phyloP scores from a whole-genome alignment of 2,329 filamentous ascomycete species.

The Chaetomiaceae sp. region DNA sequence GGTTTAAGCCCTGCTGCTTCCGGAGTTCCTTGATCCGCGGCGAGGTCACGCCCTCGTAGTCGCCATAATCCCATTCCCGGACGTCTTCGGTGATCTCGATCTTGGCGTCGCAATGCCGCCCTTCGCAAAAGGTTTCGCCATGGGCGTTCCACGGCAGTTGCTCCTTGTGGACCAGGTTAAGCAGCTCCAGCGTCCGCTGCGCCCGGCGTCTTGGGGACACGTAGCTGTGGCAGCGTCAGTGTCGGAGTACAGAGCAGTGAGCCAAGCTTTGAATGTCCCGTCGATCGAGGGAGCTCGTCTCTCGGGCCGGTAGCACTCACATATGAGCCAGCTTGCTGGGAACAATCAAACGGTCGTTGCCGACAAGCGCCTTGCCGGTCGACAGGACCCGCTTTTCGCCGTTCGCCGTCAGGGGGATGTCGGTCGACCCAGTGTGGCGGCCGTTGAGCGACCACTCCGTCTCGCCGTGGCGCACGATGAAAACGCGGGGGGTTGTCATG shows the following conservation, averaged over 20 bases:
- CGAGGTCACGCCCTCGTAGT: conserved; percentile 76
- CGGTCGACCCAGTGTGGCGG: conserved; percentile 76
- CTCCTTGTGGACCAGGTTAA: conserved; percentile 65
- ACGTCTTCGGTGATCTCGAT: conserved; percentile 66
- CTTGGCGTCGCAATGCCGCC: conserved; percentile 48
- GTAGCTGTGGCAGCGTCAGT: conserved; percentile 45
- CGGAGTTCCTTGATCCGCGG: conserved; percentile 57
- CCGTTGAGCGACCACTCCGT: conserved; percentile 92
- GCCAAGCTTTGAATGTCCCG: conserved; percentile 5
- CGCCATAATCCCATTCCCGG: conserved; percentile 81
- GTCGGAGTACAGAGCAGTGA: conserved; percentile 3
- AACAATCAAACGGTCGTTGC: conserved; percentile 76
- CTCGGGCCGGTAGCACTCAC: too few relatives aligned
- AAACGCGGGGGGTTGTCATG: conserved; percentile 61
- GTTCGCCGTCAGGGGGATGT: conserved; percentile 76
- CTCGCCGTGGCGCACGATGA: conserved; percentile 84
- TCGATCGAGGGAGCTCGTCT: not conserved
- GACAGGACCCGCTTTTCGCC: conserved; percentile 70
- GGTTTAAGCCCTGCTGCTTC: conserved; percentile 49
- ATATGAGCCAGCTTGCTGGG: conserved; percentile 77
- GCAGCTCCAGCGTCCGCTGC: conserved; percentile 82
- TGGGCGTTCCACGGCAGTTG: conserved; percentile 63
- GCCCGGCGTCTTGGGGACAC: conserved; percentile 82
- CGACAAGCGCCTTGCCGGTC: conserved; percentile 79
- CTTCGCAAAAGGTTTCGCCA: conserved; percentile 32